Evolutionary conservation across 345 rosid species (phyloP).

Genomic region (Trapa bicornis): DNA sequence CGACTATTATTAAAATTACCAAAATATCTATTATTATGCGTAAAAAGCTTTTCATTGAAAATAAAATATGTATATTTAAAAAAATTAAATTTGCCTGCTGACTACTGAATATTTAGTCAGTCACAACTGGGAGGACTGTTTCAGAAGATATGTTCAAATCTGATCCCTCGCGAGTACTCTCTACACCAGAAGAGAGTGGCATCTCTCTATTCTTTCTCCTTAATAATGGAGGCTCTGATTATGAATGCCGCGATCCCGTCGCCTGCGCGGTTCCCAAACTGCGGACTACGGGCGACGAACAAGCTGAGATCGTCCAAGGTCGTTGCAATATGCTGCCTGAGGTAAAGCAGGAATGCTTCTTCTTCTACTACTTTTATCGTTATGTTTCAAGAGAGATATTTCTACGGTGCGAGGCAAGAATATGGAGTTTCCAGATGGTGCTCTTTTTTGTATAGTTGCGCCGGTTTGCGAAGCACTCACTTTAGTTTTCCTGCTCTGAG

Average conservation of each 20-base stretch:
- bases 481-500: neutral
- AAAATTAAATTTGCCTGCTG: too few relatives aligned
- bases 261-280: conserved; percentile 9
- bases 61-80: too few relatives aligned
- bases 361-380: neutral
- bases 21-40: too few relatives aligned
- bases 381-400: neutral
- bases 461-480: neutral
- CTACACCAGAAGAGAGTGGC: neutral
- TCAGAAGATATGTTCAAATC: neutral
- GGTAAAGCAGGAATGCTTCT: neutral
- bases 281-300: neutral
- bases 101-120: too few relatives aligned
- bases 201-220: neutral
- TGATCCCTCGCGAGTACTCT: neutral
- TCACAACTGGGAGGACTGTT: neutral
- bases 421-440: neutral
- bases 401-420: neutral
- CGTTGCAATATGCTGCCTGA: conserved; percentile 3
- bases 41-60: too few relatives aligned
- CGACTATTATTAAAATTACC: too few relatives aligned
- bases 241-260: conserved; percentile 19
- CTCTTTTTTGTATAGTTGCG: neutral
- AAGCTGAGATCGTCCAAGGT: neutral
- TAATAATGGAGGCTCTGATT: conserved; percentile 17